Evolutionary conservation across 2,329 filamentous ascomycete genomes (phyloP).

Genomic region (Didymella arachidicola): DNA sequence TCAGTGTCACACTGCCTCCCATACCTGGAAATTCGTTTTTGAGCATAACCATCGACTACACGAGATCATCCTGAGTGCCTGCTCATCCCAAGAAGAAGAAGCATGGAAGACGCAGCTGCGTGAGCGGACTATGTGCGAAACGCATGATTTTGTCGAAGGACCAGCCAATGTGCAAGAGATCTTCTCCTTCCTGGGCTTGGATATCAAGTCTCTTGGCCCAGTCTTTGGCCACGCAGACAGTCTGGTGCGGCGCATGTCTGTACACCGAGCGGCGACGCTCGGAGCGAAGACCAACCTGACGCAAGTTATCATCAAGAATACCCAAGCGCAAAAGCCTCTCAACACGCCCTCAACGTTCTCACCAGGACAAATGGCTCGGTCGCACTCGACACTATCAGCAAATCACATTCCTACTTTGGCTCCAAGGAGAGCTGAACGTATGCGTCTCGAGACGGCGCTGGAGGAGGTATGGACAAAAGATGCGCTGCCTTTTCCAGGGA

Average conservation of each 20-base stretch:
- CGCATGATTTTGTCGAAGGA: slow-evolving; percentile 60
- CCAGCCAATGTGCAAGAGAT: slow-evolving; percentile 58
- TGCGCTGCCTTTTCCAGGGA: slow-evolving; percentile 80
- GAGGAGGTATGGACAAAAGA: slow-evolving; percentile 86
- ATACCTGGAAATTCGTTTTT: slow-evolving; percentile 92
- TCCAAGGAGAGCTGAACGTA: slow-evolving; percentile 76
- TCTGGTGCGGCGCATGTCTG: slow-evolving; percentile 73
- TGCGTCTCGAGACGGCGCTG: slow-evolving; percentile 76
- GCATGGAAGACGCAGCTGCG: slow-evolving; percentile 78
- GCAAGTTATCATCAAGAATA: slow-evolving; percentile 88
- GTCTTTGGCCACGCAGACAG: slow-evolving; percentile 76
- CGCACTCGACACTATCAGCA: slow-evolving; percentile 78
- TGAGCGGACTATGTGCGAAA: slow-evolving; percentile 59
- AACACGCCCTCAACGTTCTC: slow-evolving; percentile 55
- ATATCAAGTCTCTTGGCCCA: slow-evolving; percentile 76
- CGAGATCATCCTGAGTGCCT: slow-evolving; percentile 87
- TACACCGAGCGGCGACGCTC: slow-evolving; percentile 79
- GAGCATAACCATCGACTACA: slow-evolving; percentile 78
- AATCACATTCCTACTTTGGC: slow-evolving; percentile 73
- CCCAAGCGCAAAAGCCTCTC: slow-evolving; percentile 69
- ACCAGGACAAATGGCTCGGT: slow-evolving; percentile 72
- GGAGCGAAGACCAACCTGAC: slow-evolving; percentile 71
- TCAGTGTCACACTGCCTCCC: slow-evolving; percentile 84
- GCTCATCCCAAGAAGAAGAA: slow-evolving; percentile 78
- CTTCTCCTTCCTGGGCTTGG: slow-evolving; percentile 70